Base-by-base conservation (phyloP, 2,329 filamentous ascomycete genomes). In the Meredithiella fracta region DNA sequence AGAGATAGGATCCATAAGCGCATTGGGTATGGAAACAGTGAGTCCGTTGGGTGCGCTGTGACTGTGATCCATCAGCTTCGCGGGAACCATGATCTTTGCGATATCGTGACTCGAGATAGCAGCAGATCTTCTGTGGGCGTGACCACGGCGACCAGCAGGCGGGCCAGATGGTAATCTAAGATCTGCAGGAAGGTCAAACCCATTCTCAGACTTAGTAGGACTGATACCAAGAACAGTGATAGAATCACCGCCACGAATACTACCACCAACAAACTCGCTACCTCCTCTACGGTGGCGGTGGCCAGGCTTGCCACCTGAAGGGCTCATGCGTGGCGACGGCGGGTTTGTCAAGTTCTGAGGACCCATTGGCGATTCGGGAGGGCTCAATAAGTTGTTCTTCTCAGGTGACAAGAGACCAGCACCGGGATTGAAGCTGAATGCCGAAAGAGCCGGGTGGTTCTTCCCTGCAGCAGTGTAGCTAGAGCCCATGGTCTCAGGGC, bases 71-170 rank as follows among this genome's bases (percentile, higher is more conserved):
- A 47, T 49, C 15, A 50, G 22, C 44, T 58, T 55, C 49, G 73
- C 70, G 15, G 80, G 77, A 54, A 79, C 78, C 61, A 90, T 73
- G 34, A 89, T 82, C 40, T 77, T 72, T 9, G 81, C 80, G 22
- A 95, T 69, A 64, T 96, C 90, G 64, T 91, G 86, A 57, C 82
- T 85, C 1, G 89, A 95, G 53, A 96, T 82, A 3, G 87, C 85
- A 59, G 76, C 78, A 34, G 90, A 95, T 59, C 91, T 80, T 58
- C 87, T 80, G 65, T 96, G 90, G 17, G 78, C 79, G 67, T 94
- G 87, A 15, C 84, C 58, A 11, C 67, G 81, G 62, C 86, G 77
- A 59, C 81, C 75, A 54, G 73, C 70, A 31, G 70, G 69, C 44
- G 78, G 69, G 23, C 68, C 69, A 42, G 77, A 70, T 25, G 74